These are phyloP conservation scores for Trypethelium eluteriae DNA, from an alignment of 495 filamentous ascomycete genomes.

Conservation along the genomic window DNA sequence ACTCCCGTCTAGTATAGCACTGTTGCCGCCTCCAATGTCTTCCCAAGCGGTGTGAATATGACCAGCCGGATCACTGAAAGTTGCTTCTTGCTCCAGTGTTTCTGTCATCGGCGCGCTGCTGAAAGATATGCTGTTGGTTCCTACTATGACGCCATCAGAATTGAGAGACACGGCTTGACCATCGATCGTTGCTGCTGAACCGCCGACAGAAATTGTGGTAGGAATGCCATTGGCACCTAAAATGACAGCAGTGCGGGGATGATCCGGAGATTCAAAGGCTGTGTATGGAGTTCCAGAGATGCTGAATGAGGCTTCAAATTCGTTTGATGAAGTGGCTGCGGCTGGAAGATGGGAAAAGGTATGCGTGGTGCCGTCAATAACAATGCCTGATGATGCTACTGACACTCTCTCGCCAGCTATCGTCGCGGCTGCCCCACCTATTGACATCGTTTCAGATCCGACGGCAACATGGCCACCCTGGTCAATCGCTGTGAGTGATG, in stretches of 20 bases:
- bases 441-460: not conserved
- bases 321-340: not conserved
- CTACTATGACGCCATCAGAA: not conserved
- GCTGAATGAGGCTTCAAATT: not conserved
- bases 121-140: not conserved
- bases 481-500: not conserved
- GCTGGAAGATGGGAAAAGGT: not conserved
- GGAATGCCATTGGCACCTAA: not conserved
- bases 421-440: not conserved
- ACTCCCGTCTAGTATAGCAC: not conserved
- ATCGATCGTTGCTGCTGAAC: not conserved
- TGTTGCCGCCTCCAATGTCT: not conserved
- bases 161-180: not conserved
- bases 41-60: not conserved
- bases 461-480: not conserved
- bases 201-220: not conserved
- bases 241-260: not conserved
- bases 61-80: not conserved
- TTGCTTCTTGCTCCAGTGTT: not conserved
- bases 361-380: not conserved
- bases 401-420: not conserved
- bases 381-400: not conserved
- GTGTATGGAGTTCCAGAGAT: not conserved
- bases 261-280: not conserved
- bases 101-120: not conserved